Percentiles rank a stretch among this genome's conserved stretches.
Evolutionary conservation across 1,284 basidiomycete genomes (phyloP).

Genomic region (Trametes sp.): DNA sequence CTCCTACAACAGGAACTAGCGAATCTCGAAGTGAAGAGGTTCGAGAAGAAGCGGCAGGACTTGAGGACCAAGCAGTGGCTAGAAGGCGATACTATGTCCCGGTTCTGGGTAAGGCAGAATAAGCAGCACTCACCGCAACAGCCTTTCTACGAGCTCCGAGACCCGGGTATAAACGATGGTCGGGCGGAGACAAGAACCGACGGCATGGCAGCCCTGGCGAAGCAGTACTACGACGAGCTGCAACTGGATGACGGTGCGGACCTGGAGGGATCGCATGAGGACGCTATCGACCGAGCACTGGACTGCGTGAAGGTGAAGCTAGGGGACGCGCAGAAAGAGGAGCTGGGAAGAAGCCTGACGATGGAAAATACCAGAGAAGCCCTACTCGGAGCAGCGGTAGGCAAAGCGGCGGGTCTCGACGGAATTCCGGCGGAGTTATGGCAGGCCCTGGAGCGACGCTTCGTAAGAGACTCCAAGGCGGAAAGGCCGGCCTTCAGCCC

Average conservation of each 20-base stretch:
- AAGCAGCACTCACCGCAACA: not conserved
- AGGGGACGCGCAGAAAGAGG: not conserved
- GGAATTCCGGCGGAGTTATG: not conserved
- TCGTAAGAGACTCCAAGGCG: not conserved
- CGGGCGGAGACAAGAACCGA: not conserved
- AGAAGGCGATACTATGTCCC: not conserved
- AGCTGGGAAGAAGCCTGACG: not conserved
- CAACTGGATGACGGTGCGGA: not conserved
- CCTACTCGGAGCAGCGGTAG: not conserved
- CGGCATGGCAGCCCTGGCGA: not conserved
- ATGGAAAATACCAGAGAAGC: not conserved
- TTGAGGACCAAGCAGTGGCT: not conserved
- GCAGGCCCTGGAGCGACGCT: not conserved
- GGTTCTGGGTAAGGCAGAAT: not conserved
- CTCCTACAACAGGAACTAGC: not conserved
- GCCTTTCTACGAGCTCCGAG: not conserved
- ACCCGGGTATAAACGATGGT: not conserved
- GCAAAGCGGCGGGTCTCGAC: not conserved
- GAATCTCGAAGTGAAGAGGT: not conserved
- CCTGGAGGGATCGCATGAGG: not conserved
- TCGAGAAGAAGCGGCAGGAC: not conserved
- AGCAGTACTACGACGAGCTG: not conserved
- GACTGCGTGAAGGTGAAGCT: not conserved
- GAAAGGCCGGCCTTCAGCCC: not conserved
- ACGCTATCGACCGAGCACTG: not conserved